A percentile compares a stretch with the other conserved stretches of the same genome.
These are phyloP conservation scores for Mychonastes homosphaera DNA, from an alignment of 139 green algal genomes.

Conservation along the genomic window DNA sequence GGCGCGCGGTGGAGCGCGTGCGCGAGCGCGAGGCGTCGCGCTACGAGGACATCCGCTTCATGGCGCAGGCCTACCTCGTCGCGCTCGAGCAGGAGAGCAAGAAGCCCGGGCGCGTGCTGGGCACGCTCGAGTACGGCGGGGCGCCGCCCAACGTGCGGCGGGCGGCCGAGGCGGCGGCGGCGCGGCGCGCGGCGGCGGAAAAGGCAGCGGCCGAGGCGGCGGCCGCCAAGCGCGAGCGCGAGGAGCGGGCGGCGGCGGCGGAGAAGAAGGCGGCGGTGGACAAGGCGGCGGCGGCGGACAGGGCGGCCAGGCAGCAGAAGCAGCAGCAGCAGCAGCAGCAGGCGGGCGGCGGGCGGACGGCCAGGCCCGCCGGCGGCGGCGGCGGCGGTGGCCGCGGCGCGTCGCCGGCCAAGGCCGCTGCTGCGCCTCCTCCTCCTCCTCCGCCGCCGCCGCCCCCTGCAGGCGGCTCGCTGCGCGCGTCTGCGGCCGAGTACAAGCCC, in stretches of 20 bases:
- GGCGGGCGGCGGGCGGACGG: too few relatives aligned
- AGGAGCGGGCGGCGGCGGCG: not conserved
- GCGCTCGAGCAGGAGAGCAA: not conserved
- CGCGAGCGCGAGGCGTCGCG: conserved; percentile 13
- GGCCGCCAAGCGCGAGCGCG: not conserved
- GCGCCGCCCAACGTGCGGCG: not conserved
- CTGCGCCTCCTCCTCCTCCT: too few relatives aligned
- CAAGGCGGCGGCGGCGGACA: not conserved
- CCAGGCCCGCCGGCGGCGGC: too few relatives aligned
- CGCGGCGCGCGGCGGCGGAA: not conserved
- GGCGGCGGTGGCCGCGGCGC: too few relatives aligned
- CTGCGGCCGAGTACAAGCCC: too few relatives aligned
- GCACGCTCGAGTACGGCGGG: conserved; percentile 3
- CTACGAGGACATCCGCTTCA: conserved; percentile 18
- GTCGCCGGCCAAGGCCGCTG: too few relatives aligned
- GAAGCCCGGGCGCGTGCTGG: conserved; percentile 14
- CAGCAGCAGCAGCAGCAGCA: too few relatives aligned
- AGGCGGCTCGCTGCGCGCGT: too few relatives aligned
- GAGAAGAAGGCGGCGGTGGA: not conserved
- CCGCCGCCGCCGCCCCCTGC: too few relatives aligned
- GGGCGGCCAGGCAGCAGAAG: conserved; percentile 4
- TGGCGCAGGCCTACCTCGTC: conserved; percentile 16
- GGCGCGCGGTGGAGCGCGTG: conserved; percentile 8
- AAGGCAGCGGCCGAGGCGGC: not conserved
- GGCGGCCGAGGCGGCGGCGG: not conserved